Base-by-base conservation (phyloP, 2,329 filamentous ascomycete species). In the Aureobasidium sp. region DNA sequence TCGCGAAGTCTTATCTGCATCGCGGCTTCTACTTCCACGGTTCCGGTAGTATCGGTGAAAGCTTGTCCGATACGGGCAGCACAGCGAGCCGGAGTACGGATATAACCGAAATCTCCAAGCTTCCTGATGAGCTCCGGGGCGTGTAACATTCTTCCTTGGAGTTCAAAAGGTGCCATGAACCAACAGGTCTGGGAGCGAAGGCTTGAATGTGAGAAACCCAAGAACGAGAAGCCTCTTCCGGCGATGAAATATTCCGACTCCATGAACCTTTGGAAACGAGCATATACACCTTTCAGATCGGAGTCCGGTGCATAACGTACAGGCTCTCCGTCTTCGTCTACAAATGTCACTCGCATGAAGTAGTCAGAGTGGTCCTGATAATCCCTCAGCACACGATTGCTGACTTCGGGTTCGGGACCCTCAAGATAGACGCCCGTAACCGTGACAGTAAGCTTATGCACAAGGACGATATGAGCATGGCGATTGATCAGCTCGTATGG, bases 121-220 rank as follows among this genome's bases (percentile, higher is more conserved):
- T 71, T 69, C 58, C 70, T 66, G 54, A 83, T 78, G 6, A 82
- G 72, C 15, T 68, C 68, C 17, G 69, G 63, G 3, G 78, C 75
- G 47, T 72, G 65, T 35, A 74, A 67, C 4, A 73, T 45, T 3
- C 69, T 70, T 5, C 74, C 58, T 6, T 68, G 63, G 12, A 69
- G 62, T 58, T 67, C 24, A 60, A 84, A 82, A 1, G 79, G 76
- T 1, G 80, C 75, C 76, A 81, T 80, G 70, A 83, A 85, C 89
- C 88, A 91, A 39, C 82, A 85, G 0, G 86, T 85, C 63, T 90
- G 88, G 0, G 84, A 80, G 14, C 89, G 80, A 4, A 93, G 78
- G 0, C 89, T 91, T 0, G 89, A 93, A 71, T 92, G 87, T 0
- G 88, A 91, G 71, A 91, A 93, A 0, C 89, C 89, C 0, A 93